Evolutionary conservation across 495 filamentous ascomycete genomes (phyloP), one percentile per base, ranked within the genome.

Genomic region (Penicillium salamii): DNA sequence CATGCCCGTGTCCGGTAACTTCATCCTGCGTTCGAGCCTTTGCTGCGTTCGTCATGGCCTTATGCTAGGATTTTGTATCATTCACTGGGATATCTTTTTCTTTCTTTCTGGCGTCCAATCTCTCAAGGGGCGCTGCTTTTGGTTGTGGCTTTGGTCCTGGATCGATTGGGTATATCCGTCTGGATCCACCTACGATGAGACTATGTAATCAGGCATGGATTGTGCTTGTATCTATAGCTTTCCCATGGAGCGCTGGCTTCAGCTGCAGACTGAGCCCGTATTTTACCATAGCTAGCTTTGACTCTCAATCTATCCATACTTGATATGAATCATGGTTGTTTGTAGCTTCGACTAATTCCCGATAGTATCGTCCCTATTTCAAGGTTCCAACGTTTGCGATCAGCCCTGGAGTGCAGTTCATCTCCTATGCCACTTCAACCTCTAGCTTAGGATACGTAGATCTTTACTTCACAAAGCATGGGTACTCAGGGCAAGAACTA

Each of bases 41-140:
- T 46, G 50, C 48, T 50, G 41, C 42, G 24, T 39, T 42, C 50
- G 51, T 40, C 32, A n/a, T 54, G 59, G 52, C 44, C 50, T 24
- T 32, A 42, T 44, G 31, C 20, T 40, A 32, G 29, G 15, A 21
- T 46, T 35, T 50, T 48, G 41, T 39, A 51, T 31, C 31, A 54
- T 48, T 21, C 34, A 15, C 18, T 14, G 15, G 53, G 57, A 11
- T 4, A 48, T 37, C 15, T 13, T 12, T 36, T 42, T 43, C 35
- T 47, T 15, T 23, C 37, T 42, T n/a, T 37, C 32, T 23, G 32
- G 42, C 47, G 37, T 50, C 41, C 39, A 39, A 17, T 29, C 42
- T 53, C 49, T 55, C 52, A 49, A 46, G 35, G 13, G 33, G 46
- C 26, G 36, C 32, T 32, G 29, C 4, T 3, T 18, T 34, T 26